A percentile compares a stretch with the other conserved stretches of the same genome.
Conservation (phyloP, 495 filamentous ascomycete genomes). For the Penicillium fimorum region DNA sequence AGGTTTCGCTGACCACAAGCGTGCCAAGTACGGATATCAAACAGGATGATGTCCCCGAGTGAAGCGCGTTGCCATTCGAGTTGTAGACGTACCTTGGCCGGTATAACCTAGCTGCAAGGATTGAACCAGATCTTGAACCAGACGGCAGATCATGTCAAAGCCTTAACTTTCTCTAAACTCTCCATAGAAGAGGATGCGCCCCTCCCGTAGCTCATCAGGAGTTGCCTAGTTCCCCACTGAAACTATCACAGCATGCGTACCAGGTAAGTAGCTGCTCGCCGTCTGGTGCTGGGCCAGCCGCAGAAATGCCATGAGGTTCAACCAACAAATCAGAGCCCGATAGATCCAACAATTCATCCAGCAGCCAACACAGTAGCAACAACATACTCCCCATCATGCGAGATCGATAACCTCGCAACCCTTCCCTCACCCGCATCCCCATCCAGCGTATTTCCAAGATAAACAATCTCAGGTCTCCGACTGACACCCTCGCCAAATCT, state of each 20-base stretch:
- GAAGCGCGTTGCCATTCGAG: background rate
- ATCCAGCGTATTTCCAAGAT: conserved; percentile 22
- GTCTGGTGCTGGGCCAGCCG: background rate
- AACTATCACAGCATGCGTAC: background rate
- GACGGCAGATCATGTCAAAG: background rate
- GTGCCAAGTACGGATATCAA: background rate
- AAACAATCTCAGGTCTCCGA: conserved; percentile 43
- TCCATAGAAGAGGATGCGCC: too few species aligned
- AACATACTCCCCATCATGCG: conserved; percentile 61
- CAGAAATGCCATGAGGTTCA: background rate
- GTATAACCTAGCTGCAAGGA: background rate
- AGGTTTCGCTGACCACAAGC: background rate
- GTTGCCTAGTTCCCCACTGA: background rate
- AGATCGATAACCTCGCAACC: conserved; percentile 49
- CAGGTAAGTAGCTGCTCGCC: background rate
- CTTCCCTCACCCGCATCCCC: conserved; percentile 24
- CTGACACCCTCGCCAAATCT: conserved; percentile 15
- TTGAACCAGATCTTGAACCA: background rate
- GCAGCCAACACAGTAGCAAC: conserved; percentile 52
- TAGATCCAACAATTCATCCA: conserved; percentile 23
- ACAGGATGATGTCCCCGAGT: background rate
- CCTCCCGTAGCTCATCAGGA: background rate
- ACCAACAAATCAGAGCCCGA: background rate
- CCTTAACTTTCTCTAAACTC: background rate
- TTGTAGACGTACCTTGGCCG: background rate